Evolutionary conservation across 139 green algal genomes (phyloP).

Genomic region (Coelastrella sp.): DNA sequence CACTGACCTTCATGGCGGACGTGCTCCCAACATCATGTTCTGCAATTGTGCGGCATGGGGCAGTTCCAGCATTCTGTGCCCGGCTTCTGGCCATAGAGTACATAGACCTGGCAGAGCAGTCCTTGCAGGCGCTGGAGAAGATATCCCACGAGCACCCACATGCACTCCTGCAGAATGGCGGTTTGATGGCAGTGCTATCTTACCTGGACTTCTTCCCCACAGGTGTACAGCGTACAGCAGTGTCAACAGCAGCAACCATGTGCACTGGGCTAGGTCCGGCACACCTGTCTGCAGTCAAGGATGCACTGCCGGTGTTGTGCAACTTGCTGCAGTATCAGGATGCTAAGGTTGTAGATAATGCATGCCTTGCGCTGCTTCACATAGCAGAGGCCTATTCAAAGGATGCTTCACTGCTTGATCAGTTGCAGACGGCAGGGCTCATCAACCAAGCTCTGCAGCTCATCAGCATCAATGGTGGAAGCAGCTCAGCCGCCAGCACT

Average conservation of each 20-base stretch:
- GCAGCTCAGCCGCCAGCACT: conserved; percentile 64
- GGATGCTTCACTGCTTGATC: conserved; percentile 66
- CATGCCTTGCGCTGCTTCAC: conserved; percentile 84
- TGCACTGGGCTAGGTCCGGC: conserved; percentile 74
- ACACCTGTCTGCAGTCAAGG: conserved; percentile 67
- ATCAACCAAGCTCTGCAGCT: conserved; percentile 83
- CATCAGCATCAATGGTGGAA: conserved; percentile 55
- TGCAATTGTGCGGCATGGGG: conserved; percentile 90
- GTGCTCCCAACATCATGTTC: conserved; percentile 81
- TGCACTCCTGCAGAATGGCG: conserved; percentile 81
- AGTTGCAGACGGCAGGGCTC: conserved; percentile 78
- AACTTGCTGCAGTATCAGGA: conserved; percentile 83
- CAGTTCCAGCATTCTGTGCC: conserved; percentile 84
- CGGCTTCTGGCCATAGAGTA: conserved; percentile 96
- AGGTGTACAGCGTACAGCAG: conserved; percentile 92
- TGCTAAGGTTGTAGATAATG: conserved; percentile 90
- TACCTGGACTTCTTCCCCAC: conserved; percentile 98
- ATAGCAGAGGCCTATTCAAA: conserved; percentile 80
- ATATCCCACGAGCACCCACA: conserved; percentile 89
- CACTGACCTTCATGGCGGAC: conserved; percentile 94
- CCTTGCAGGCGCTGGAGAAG: conserved; percentile 95
- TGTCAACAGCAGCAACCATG: conserved; percentile 92
- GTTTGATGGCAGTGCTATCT: conserved; percentile 89
- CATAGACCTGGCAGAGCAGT: conserved; percentile 98
- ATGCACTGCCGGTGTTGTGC: conserved; percentile 89